Evolutionary conservation across 208 protist genomes (phyloP).

Genomic region (Leishmania arabica): DNA sequence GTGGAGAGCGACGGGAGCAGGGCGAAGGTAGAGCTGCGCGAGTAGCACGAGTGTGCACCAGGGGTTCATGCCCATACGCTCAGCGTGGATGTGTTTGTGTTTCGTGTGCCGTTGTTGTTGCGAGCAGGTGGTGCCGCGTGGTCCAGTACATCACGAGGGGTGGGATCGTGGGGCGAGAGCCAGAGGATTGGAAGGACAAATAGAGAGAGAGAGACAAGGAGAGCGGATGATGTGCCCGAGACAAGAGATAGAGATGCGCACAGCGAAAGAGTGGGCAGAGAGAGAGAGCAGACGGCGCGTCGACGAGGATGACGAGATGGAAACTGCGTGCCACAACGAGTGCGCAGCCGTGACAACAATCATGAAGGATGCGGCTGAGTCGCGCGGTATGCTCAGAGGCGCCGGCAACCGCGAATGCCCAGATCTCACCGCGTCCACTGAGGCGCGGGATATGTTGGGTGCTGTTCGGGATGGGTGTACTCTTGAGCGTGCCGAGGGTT

Average conservation of each 20-base stretch:
- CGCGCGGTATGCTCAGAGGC: background rate
- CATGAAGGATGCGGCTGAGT: background rate
- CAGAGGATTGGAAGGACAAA: background rate
- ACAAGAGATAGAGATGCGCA: background rate
- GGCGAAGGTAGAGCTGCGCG: background rate
- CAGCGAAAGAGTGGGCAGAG: background rate
- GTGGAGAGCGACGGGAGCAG: background rate
- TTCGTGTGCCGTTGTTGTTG: background rate
- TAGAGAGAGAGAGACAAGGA: background rate
- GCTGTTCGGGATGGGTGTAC: slow-evolving; percentile 36
- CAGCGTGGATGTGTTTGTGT: background rate
- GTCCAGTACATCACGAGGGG: background rate
- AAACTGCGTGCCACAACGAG: background rate
- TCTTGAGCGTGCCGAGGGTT: slow-evolving; percentile 35
- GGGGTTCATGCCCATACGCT: background rate
- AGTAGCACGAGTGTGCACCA: background rate
- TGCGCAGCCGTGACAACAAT: background rate
- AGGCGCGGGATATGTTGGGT: background rate
- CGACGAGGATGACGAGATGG: background rate
- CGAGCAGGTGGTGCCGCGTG: background rate
- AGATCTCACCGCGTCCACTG: background rate
- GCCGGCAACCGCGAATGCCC: background rate
- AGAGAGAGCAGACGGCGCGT: background rate
- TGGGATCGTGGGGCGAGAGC: background rate
- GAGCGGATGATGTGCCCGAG: background rate